A percentile compares a stretch with the other conserved stretches of the same genome.
These are phyloP conservation scores for Zymoseptoria passerinii DNA, from an alignment of 2,329 filamentous ascomycete genomes.

Conservation along the genomic window DNA sequence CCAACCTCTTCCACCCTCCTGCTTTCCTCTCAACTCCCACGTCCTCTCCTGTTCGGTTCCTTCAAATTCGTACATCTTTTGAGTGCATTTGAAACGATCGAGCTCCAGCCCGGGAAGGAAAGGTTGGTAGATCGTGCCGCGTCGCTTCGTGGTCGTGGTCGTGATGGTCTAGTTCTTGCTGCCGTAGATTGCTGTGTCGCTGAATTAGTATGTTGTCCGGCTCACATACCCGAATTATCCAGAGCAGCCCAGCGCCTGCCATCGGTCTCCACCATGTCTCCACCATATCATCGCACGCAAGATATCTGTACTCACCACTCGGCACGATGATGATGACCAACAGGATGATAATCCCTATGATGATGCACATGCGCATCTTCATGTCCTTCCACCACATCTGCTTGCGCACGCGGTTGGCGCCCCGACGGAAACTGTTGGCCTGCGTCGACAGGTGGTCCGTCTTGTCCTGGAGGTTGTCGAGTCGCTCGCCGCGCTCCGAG, in stretches of 20 bases:
- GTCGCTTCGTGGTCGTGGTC: not conserved
- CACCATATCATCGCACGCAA: not conserved
- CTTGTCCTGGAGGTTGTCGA: constrained; percentile 86
- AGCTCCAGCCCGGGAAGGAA: not conserved
- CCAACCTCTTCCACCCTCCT: not conserved
- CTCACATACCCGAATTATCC: not conserved
- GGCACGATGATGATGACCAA: constrained; percentile 92
- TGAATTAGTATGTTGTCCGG: not conserved
- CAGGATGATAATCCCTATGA: constrained; percentile 82
- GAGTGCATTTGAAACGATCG: not conserved
- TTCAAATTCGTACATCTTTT: constrained; percentile 9
- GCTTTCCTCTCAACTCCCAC: constrained; percentile 1
- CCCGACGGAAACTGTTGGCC: constrained; percentile 89
- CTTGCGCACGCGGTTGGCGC: constrained; percentile 84
- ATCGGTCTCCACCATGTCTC: constrained; percentile 1
- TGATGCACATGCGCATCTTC: constrained; percentile 99
- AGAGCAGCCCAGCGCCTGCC: not conserved
- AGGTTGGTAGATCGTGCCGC: constrained; percentile 5
- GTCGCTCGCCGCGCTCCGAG: constrained; percentile 79
- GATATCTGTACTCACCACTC: constrained; percentile 53
- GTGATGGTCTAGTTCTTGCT: constrained; percentile 12
- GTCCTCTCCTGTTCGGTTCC: constrained; percentile 5
- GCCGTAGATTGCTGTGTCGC: constrained; percentile 16
- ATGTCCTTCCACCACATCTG: constrained; percentile 99
- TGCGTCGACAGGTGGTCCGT: constrained; percentile 87